Base-by-base conservation (phyloP, 2,329 filamentous ascomycete genomes). In the Hymenoscyphus fraxineus region DNA sequence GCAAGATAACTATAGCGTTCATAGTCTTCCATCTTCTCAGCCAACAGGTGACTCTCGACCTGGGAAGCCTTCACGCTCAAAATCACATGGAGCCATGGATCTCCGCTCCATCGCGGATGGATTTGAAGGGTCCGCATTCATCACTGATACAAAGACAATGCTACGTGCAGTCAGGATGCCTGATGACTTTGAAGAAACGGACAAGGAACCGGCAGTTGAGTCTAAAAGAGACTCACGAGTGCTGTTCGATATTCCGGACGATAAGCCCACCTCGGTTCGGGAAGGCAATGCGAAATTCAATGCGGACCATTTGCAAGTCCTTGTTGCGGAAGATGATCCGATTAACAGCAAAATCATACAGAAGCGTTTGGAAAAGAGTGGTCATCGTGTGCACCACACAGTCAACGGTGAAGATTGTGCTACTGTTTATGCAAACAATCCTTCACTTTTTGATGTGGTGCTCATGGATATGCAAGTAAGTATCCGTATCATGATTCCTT, bases 401-500 rank as follows among this genome's bases (percentile, higher is more conserved):
- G 82, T 90, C 44, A 96, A 96, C 67, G 93, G 93, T 7, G 90
- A 95, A 73, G 92, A 96, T 72, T 97, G 93, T 72, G 88, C 91
- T 6, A 81, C 82, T 59, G 82, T 86, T 4, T 93, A 91, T 75
- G 83, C 82, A 59, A 88, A 91, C 57, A 83, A 82, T 60, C 80
- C 87, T 0, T 76, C 76, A 32, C 77, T 78, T 27, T 95, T 91
- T 72, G 92, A 96, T 74, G 88, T 92, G 5, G 82, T 97, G 58
- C 81, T 97, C 67, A 96, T 96, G 93, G 93, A 96, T 73, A 92
- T 97, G 84, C 92, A 96, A 82, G 92, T 93, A 74, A 77, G 85
- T 77, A 32, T 19, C 16, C 27, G 9, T 32, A 22, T 32, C 44
- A 27, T 27, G 22, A n/a, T 27, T 47, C 44, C 40, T 39, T 47